phyloP scores from a whole-genome alignment of 2,329 filamentous ascomycete species.

The Fusarium sp. region DNA sequence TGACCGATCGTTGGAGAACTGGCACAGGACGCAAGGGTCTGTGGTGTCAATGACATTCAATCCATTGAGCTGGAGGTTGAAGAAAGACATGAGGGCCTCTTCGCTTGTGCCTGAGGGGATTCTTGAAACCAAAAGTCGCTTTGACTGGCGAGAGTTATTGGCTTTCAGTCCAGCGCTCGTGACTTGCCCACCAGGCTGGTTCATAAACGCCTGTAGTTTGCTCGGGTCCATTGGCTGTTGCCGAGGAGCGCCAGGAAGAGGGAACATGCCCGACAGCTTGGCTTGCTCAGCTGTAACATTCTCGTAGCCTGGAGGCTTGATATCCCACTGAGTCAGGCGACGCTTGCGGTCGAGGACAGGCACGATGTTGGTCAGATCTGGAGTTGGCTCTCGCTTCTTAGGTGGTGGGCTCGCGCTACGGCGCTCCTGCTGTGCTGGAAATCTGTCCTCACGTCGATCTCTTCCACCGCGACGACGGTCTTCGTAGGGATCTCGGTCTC shows the following conservation, averaged over 20 bases:
- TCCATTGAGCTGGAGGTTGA: conserved; percentile 97
- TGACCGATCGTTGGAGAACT: conserved; percentile 79
- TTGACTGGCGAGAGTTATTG: conserved; percentile 91
- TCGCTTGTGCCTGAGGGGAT: conserved; percentile 78
- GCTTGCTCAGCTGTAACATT: conserved; percentile 98
- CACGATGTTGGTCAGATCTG: conserved; percentile 88
- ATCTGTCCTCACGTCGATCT: conserved; percentile 54
- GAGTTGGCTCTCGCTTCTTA: conserved; percentile 94
- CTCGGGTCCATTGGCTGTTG: conserved; percentile 96
- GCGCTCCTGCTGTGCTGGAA: conserved; percentile 60
- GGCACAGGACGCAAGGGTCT: conserved; percentile 86
- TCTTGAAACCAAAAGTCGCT: conserved; percentile 89
- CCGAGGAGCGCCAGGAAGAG: conserved; percentile 91
- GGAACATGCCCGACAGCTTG: conserved; percentile 99
- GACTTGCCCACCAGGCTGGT: conserved; percentile 78
- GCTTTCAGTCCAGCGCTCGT: conserved; percentile 87
- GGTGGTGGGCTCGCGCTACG: conserved; percentile 83
- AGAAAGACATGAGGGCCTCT: conserved; percentile 82
- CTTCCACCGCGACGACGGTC: conserved; percentile 64
- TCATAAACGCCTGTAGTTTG: conserved; percentile 95
- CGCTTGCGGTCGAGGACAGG: conserved; percentile 87
- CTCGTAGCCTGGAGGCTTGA: conserved; percentile 97
- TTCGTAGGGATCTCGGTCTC: conserved; percentile 64
- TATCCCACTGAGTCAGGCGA: conserved; percentile 98
- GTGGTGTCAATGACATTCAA: conserved; percentile 86